phyloP scores from a whole-genome alignment of 1,284 basidiomycete species.

The Takashimella tepidaria region DNA sequence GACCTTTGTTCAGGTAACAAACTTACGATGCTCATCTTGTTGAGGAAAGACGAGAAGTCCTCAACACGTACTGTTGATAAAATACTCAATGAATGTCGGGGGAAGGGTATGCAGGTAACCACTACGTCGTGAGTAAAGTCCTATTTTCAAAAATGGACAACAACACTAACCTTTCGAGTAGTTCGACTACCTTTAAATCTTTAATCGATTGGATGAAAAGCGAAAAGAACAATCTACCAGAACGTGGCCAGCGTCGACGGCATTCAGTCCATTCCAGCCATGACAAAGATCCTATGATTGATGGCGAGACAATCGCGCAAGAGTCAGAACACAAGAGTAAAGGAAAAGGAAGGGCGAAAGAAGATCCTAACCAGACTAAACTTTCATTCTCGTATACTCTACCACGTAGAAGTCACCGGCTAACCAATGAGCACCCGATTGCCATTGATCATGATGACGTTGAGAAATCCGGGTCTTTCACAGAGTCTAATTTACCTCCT shows the following conservation, averaged over 20 bases:
- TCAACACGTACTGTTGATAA: background rate
- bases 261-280: too few relatives aligned
- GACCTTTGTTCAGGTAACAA: too few relatives aligned
- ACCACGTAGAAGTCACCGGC: background rate
- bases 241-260: too few relatives aligned
- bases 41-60: too few relatives aligned
- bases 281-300: too few relatives aligned
- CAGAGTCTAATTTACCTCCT: background rate
- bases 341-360: background rate
- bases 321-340: background rate
- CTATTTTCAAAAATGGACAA: background rate
- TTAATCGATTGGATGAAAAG: background rate
- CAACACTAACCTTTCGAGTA: too few relatives aligned
- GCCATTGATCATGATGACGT: background rate
- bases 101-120: background rate
- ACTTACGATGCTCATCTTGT: too few relatives aligned
- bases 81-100: background rate
- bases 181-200: too few relatives aligned
- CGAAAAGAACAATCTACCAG: too few relatives aligned
- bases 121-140: background rate
- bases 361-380: conserved; percentile 8
- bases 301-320: background rate
- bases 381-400: conserved; percentile 1
- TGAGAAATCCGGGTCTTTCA: too few relatives aligned
- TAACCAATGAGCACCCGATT: too few relatives aligned